Evolutionary conservation across 2,329 filamentous ascomycete genomes (phyloP).

Genomic region (Exophiala sp.): DNA sequence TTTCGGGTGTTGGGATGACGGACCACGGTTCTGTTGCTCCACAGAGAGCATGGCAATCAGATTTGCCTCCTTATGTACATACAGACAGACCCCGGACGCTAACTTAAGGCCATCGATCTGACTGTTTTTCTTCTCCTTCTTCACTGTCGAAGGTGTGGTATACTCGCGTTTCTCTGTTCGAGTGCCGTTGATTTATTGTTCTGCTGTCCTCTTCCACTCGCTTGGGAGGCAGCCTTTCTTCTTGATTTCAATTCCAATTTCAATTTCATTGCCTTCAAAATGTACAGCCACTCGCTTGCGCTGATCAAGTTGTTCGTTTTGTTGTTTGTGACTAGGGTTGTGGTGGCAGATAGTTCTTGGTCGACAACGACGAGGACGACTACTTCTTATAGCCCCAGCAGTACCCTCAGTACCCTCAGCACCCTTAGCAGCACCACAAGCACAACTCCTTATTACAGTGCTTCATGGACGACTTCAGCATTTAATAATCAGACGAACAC

Average conservation of each 20-base stretch:
- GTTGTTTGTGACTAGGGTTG: slow-evolving; percentile 3
- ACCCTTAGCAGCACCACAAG: neutral
- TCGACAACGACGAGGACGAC: neutral
- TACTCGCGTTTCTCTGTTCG: neutral
- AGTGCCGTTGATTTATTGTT: neutral
- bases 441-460: neutral
- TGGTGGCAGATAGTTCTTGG: neutral
- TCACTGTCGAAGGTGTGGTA: neutral
- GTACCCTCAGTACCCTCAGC: no score
- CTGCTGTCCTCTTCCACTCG: slow-evolving; percentile 10
- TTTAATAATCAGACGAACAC: neutral
- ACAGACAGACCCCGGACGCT: neutral
- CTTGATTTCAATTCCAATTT: neutral
- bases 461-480: neutral
- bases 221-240: slow-evolving; percentile 1
- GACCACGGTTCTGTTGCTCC: no score
- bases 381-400: neutral
- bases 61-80: no score
- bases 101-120: neutral
- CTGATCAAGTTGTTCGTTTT: slow-evolving; percentile 8
- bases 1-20: no score
- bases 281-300: slow-evolving; percentile 5
- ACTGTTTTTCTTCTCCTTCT: neutral
- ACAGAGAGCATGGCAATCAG: no score
- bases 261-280: neutral